These are phyloP conservation scores for Aureobasidium sp. DNA, from an alignment of 2,329 filamentous ascomycete species.

Conservation along the genomic window DNA sequence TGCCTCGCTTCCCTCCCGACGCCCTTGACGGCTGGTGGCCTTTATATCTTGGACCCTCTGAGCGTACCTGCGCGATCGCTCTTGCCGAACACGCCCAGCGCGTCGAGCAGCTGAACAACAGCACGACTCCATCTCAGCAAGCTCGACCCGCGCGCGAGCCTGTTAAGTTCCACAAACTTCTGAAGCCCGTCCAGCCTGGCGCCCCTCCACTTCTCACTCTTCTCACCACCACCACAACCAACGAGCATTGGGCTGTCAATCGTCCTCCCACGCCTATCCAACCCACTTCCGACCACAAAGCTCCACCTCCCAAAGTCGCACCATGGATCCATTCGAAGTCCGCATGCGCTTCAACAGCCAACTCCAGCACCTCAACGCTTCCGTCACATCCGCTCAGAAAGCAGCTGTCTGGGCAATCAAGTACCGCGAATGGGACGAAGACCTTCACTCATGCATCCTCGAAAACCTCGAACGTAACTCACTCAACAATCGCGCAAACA, in stretches of 20 bases:
- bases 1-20: not conserved
- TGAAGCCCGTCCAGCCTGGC: too few species aligned
- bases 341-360: conserved; percentile 93
- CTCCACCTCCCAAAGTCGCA: not conserved
- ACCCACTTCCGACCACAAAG: not conserved
- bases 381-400: conserved; percentile 80
- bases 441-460: conserved; percentile 92
- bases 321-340: conserved; percentile 88
- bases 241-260: not conserved
- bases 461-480: conserved; percentile 92
- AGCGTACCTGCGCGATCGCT: not conserved
- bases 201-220: not conserved
- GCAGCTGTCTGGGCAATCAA: conserved; percentile 91
- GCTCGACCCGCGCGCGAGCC: too few species aligned
- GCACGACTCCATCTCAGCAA: too few species aligned
- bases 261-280: not conserved
- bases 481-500: conserved; percentile 96
- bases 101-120: too few species aligned
- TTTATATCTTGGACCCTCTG: not conserved
- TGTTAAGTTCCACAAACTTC: too few species aligned
- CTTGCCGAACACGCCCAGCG: too few species aligned
- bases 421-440: conserved; percentile 90
- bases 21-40: not conserved
- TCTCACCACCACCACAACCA: not conserved
- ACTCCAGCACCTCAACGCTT: conserved; percentile 84